Evolutionary conservation across 495 filamentous ascomycete genomes (phyloP), one percentile per base, ranked within the genome.

Genomic region (Neurospora sp.): DNA sequence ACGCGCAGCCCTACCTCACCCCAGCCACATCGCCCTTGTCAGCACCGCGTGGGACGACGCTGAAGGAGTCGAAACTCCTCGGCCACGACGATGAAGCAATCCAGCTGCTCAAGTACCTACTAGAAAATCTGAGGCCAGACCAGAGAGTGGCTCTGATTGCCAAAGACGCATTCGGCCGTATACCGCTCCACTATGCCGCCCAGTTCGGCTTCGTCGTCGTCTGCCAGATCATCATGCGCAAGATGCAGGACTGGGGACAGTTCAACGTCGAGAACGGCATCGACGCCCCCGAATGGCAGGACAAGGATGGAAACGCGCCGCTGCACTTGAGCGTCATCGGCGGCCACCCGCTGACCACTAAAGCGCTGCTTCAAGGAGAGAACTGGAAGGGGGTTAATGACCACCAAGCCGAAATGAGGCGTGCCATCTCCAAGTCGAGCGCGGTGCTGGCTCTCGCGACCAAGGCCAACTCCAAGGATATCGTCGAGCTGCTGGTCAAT

Each of bases 181-280:
- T 94, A 41, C 94, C 96, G 37, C 84, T 99, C 38, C 96, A 99
- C 79, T 99, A 99, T 81, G 95, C 93, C 4, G 96, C 96, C 0
- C 93, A 98, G 82, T 97, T 96, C 79, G 96, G 96, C 4, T 93
- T 97, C 76, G 92, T 93, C 35, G 88, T 91, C 68, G 90, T 98
- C 9, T 97, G 94, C 78, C 87, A 96, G 79, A 83, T 94, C n/a
- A 85, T 99, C 71, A 93, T 97, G 79, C 89, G 90, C 68, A 90
- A 91, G 75, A 93, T 99, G 88, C 91, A 93, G 76, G 88, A 89
- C 27, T 99, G 95, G 95, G 88, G 87, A 20, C 90, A 94, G 75
- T 97, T 97, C 77, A 89, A 96, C 77, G 88, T 94, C 38, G 88
- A 88, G 37, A 85, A 92, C 68, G 94, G 94, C 1, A 95, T 99